Evolutionary conservation across 192 early-diverging fungal genomes (phyloP).

Genomic region (Umbelopsis sp.): DNA sequence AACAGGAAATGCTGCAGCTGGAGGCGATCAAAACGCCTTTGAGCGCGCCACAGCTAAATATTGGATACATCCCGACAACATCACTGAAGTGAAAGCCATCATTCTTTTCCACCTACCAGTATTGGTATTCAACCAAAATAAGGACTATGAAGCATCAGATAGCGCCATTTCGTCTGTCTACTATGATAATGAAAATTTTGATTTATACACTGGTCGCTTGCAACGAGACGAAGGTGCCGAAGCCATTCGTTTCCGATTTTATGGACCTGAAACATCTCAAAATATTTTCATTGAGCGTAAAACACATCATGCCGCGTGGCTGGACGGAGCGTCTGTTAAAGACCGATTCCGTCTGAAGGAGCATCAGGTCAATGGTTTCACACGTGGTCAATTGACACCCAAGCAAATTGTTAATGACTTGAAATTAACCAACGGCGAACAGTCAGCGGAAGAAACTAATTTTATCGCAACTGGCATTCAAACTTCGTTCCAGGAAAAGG

Average conservation of each 20-base stretch:
- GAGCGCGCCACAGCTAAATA: slow-evolving; percentile 91
- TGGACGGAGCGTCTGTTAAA: slow-evolving; percentile 90
- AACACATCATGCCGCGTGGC: slow-evolving; percentile 51
- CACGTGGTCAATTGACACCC: slow-evolving; percentile 74
- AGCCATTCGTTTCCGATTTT: slow-evolving; percentile 93
- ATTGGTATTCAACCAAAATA: slow-evolving; percentile 83
- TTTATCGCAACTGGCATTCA: slow-evolving; percentile 51
- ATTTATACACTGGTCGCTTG: slow-evolving; percentile 88
- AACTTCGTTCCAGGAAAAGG: slow-evolving; percentile 57
- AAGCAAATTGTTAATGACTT: slow-evolving; percentile 77
- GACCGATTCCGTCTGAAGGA: slow-evolving; percentile 92
- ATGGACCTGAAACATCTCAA: slow-evolving; percentile 58
- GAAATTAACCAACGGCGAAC: slow-evolving; percentile 47
- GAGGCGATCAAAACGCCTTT: slow-evolving; percentile 50
- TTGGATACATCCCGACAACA: slow-evolving; percentile 97
- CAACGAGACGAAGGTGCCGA: slow-evolving; percentile 91
- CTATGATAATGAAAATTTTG: slow-evolving; percentile 90
- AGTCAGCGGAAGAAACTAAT: slow-evolving; percentile 39
- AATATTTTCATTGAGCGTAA: slow-evolving; percentile 37
- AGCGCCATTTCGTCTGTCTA: slow-evolving; percentile 93
- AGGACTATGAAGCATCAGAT: slow-evolving; percentile 61
- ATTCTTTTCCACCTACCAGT: slow-evolving; percentile 93
- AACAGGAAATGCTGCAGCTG: slow-evolving; percentile 30
- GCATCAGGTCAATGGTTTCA: slow-evolving; percentile 82
- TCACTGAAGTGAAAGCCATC: slow-evolving; percentile 92